These are phyloP conservation scores for Erysimum cheiranthoides DNA, from an alignment of 345 rosid genomes.

Conservation along the genomic window DNA sequence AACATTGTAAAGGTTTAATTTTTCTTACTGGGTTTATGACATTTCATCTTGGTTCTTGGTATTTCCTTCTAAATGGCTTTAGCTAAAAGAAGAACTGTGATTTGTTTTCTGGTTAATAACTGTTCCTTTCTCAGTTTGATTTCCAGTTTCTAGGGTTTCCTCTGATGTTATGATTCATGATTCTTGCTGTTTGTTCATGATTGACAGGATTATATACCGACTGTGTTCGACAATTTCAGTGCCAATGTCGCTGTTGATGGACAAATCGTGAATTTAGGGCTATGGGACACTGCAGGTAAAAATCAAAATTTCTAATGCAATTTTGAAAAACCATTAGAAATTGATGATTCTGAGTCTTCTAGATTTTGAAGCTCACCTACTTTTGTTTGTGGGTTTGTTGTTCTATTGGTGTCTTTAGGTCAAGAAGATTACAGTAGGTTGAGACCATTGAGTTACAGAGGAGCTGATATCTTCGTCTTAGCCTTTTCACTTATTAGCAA, in stretches of 20 bases:
- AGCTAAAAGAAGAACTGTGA: not conserved
- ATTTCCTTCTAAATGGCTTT: not conserved
- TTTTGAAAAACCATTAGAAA: not conserved
- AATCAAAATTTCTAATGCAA: not conserved
- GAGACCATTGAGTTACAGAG: constrained; percentile 97
- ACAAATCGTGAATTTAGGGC: constrained; percentile 86
- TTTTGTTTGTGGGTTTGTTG: not conserved
- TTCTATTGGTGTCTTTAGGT: constrained; percentile 54
- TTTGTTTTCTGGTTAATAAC: not conserved
- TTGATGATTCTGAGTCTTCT: constrained; percentile 4
- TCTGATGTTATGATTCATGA: constrained; percentile 26
- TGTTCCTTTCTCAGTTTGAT: not conserved
- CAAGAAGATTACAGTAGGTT: constrained; percentile 99
- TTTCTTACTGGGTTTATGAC: constrained; percentile 32
- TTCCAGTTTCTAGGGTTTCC: constrained; percentile 4
- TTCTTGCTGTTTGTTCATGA: constrained; percentile 19
- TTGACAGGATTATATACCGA: constrained; percentile 90
- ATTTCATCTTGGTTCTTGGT: constrained; percentile 27
- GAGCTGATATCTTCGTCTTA: constrained; percentile 91
- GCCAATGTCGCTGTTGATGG: constrained; percentile 97
- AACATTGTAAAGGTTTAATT: constrained; percentile 2
- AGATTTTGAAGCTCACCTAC: constrained; percentile 7
- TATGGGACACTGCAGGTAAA: constrained; percentile 99
- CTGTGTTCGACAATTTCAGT: constrained; percentile 98
- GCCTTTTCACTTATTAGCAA: constrained; percentile 93